Percentiles rank a stretch among this genome's conserved stretches.
Conservation (phyloP, 2,329 filamentous ascomycete species). For the Cladobotryum mycophilum region DNA sequence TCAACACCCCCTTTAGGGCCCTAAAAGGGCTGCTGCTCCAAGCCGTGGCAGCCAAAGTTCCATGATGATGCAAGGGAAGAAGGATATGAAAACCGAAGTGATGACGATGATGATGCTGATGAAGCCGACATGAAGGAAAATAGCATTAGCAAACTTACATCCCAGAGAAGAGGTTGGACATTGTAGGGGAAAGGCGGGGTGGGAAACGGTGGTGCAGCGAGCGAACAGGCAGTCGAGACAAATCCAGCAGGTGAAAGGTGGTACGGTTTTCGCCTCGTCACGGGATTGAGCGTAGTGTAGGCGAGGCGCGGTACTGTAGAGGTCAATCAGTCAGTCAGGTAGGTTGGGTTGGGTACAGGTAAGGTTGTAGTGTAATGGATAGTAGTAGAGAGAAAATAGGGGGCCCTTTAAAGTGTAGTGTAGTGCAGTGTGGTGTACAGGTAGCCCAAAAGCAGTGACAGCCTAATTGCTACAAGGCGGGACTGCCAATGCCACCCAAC, state of each 20-base stretch:
- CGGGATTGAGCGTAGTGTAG: constrained; percentile 3
- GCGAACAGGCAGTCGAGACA: not conserved
- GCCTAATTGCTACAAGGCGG: too few species aligned
- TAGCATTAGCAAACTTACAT: constrained; percentile 43
- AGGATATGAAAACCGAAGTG: not conserved
- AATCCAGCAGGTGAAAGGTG: not conserved
- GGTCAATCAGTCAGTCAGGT: too few species aligned
- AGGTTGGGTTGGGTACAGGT: too few species aligned
- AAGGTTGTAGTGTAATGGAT: not conserved
- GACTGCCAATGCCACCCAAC: too few species aligned
- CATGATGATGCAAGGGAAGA: too few species aligned
- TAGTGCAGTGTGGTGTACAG: too few species aligned
- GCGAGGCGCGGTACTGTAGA: too few species aligned
- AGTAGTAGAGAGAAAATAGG: not conserved
- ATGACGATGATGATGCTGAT: constrained; percentile 1
- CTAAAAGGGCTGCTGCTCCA: too few species aligned
- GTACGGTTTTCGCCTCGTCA: constrained; percentile 8
- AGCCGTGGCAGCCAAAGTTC: too few species aligned
- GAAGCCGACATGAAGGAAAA: constrained; percentile 1
- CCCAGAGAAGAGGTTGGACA: constrained; percentile 57
- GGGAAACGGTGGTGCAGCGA: constrained; percentile 7
- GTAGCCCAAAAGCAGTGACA: too few species aligned
- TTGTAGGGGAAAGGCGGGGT: constrained; percentile 25
- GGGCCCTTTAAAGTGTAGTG: not conserved
- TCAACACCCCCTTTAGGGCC: not conserved